Conservation (phyloP, 768 basidiomycete species). For the Macrolepiota fuliginosa region DNA sequence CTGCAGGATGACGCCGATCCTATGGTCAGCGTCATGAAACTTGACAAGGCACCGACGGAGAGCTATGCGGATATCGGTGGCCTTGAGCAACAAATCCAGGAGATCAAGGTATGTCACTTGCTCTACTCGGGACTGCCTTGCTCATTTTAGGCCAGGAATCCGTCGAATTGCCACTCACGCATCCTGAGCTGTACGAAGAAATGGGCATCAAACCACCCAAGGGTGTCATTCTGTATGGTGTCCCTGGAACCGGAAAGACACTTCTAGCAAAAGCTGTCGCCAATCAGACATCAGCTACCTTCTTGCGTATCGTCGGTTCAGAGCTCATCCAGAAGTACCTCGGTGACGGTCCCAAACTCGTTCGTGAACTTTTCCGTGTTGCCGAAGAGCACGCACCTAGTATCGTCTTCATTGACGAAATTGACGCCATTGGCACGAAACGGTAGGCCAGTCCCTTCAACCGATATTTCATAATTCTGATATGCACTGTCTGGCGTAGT, state of each 20-base stretch:
- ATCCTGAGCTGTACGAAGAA: conserved; percentile 98
- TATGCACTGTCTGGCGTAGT: conserved; percentile 35
- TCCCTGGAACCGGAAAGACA: conserved; percentile 98
- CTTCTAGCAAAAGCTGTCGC: conserved; percentile 96
- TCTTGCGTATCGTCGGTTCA: conserved; percentile 95
- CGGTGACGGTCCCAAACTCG: conserved; percentile 97
- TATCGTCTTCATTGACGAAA: conserved; percentile 99
- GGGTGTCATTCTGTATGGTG: conserved; percentile 98
- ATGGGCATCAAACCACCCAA: conserved; percentile 99
- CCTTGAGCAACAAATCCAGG: conserved; percentile 94
- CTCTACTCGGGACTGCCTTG: background rate
- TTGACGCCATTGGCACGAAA: conserved; percentile 98
- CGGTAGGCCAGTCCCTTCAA: conserved; percentile 50
- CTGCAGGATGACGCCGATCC: conserved; percentile 94
- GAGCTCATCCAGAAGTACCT: conserved; percentile 99
- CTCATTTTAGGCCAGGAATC: conserved; percentile 67
- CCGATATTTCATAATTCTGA: background rate
- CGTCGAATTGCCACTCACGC: conserved; percentile 94
- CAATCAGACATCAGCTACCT: conserved; percentile 97
- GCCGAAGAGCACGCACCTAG: conserved; percentile 98
- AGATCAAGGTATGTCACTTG: conserved; percentile 76
- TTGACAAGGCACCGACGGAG: conserved; percentile 98
- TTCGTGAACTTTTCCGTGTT: conserved; percentile 94
- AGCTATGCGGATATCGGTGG: conserved; percentile 99
- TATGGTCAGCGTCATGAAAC: conserved; percentile 96